Conservation (phyloP, 768 basidiomycete genomes). For the Lactarius deliciosus region DNA sequence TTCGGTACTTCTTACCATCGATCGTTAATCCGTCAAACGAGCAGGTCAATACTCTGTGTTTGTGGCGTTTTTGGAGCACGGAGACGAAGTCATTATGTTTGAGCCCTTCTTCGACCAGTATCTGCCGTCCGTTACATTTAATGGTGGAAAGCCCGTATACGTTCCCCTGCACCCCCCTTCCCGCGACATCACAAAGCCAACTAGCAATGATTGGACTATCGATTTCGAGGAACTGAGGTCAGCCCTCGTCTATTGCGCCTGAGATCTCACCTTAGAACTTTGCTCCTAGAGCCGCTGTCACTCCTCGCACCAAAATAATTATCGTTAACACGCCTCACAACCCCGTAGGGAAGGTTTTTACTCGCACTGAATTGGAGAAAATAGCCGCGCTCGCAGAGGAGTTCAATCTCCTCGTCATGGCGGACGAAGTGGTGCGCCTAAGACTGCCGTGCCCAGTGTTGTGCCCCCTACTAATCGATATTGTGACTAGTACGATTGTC, state of each 20-base stretch:
- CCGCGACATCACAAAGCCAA: constrained; percentile 45
- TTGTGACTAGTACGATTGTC: constrained; percentile 76
- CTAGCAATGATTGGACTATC: constrained; percentile 82
- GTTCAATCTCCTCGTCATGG: constrained; percentile 87
- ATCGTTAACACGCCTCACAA: constrained; percentile 97
- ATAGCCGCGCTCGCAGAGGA: constrained; percentile 89
- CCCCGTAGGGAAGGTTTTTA: constrained; percentile 97
- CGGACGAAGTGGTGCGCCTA: constrained; percentile 89
- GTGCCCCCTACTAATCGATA: neutral
- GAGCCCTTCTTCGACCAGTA: constrained; percentile 99
- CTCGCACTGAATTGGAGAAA: constrained; percentile 71
- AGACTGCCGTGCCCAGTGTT: neutral
- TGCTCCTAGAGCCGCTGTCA: constrained; percentile 65
- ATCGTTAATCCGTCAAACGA: constrained; percentile 6
- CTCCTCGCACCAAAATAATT: constrained; percentile 89
- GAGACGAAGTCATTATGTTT: constrained; percentile 98
- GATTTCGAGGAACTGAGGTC: constrained; percentile 87
- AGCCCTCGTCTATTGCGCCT: constrained; percentile 20
- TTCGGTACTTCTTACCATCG: constrained; percentile 8
- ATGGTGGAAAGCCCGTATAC: constrained; percentile 89
- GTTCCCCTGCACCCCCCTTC: constrained; percentile 92
- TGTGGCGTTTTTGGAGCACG: constrained; percentile 85
- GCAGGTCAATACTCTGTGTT: constrained; percentile 93
- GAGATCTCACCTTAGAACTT: constrained; percentile 13
- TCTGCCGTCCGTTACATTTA: constrained; percentile 89